Percentiles rank a stretch among this genome's conserved stretches.
Evolutionary conservation across 1,284 basidiomycete genomes (phyloP).

Genomic region (Ceratobasidium sp.): DNA sequence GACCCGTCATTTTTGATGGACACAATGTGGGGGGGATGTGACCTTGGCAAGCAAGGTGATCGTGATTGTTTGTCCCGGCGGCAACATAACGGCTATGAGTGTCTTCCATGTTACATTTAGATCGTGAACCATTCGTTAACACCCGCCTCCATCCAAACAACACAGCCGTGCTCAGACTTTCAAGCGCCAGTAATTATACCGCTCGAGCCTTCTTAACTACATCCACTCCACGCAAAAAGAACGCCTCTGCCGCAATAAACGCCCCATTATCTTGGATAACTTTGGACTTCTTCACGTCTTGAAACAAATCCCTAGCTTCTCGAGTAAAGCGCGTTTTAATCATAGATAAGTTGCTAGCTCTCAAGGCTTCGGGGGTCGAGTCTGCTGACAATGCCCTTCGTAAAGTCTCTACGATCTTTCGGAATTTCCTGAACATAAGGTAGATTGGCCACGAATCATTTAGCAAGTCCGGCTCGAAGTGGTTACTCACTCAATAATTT

Average conservation of each 20-base stretch:
- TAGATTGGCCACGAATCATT: no score
- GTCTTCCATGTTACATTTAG: no score
- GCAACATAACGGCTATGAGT: no score
- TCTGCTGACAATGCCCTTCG: conserved; percentile 7
- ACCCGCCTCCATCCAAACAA: no score
- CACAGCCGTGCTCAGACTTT: no score
- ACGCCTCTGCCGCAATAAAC: neutral
- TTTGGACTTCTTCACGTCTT: no score
- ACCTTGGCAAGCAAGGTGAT: no score
- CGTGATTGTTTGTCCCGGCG: no score
- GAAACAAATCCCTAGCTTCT: neutral
- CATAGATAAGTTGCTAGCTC: neutral
- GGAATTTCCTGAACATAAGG: neutral
- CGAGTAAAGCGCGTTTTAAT: neutral
- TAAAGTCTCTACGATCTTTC: neutral
- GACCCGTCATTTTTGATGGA: no score
- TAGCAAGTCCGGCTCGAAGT: neutral
- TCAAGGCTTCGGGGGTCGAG: neutral
- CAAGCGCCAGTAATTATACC: no score
- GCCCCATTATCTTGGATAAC: neutral
- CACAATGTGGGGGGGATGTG: no score
- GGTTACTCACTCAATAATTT: neutral
- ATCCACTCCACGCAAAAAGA: neutral
- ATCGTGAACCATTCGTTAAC: no score
- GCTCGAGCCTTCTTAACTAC: conserved; percentile 1